A percentile compares a stretch with the other conserved stretches of the same genome.
phyloP scores from a whole-genome alignment of 148 eudicot genomes.

The Spergularia marina region DNA sequence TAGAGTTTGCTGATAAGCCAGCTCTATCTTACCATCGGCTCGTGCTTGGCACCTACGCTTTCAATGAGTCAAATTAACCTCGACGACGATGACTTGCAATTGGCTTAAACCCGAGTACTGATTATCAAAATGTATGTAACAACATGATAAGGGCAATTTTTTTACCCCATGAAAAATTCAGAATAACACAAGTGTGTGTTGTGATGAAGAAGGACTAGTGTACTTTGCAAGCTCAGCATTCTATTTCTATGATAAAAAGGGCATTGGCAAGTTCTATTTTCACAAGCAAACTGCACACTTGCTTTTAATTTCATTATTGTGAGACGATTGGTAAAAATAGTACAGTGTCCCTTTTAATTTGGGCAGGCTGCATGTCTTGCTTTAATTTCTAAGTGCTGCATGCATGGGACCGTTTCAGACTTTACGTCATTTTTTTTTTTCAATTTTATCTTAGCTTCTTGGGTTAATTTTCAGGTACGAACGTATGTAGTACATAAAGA shows the following conservation, averaged over 20 bases:
- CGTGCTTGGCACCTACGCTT: too few species aligned
- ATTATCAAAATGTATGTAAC: too few species aligned
- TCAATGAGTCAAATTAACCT: too few species aligned
- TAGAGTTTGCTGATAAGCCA: too few species aligned
- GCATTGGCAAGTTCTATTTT: neutral
- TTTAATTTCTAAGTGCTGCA: neutral
- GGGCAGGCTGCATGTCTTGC: neutral
- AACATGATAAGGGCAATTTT: too few species aligned
- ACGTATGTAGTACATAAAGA: too few species aligned
- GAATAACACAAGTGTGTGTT: neutral
- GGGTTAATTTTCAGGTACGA: too few species aligned
- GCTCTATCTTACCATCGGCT: too few species aligned
- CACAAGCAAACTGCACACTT: constrained; percentile 10
- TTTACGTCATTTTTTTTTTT: neutral
- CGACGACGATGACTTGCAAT: too few species aligned
- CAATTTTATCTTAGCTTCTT: too few species aligned
- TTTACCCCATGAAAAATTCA: neutral
- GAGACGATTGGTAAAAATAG: neutral
- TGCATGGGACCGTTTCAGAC: constrained; percentile 3
- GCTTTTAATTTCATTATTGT: neutral
- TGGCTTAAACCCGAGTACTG: too few species aligned
- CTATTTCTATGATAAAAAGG: constrained; percentile 9
- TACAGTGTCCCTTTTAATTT: neutral
- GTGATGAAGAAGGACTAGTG: constrained; percentile 3
- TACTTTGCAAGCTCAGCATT: neutral